Conservation (phyloP, 495 filamentous ascomycete species). For the Trichoderma orchidacearum region DNA sequence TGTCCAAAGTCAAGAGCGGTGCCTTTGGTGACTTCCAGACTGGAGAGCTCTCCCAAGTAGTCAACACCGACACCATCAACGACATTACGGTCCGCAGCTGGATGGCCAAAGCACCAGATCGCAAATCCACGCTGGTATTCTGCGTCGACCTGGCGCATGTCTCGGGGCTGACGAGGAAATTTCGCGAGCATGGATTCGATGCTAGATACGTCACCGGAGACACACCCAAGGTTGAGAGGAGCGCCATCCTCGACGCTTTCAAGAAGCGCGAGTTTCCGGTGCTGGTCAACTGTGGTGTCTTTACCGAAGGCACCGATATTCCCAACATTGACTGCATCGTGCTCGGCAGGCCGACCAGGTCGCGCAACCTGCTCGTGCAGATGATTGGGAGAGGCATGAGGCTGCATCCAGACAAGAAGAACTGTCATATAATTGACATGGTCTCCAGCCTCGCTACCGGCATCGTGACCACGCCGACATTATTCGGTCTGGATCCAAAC, state of each 20-base stretch:
- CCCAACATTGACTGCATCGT: conserved; percentile 94
- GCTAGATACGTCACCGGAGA: conserved; percentile 70
- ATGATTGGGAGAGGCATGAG: conserved; percentile 97
- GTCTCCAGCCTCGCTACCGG: conserved; percentile 69
- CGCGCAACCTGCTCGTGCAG: conserved; percentile 81
- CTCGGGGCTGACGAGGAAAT: conserved; percentile 51
- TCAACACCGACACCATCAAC: conserved; percentile 70
- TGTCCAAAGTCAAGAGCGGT: conserved; percentile 51
- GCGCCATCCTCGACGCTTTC: conserved; percentile 59
- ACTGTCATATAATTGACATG: conserved; percentile 97
- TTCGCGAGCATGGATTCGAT: conserved; percentile 66
- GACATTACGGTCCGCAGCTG: conserved; percentile 73
- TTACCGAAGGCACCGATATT: conserved; percentile 93
- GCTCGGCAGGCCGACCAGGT: conserved; percentile 77
- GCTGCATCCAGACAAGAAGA: conserved; percentile 60
- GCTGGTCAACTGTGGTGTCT: conserved; percentile 88
- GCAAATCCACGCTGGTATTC: conserved; percentile 84
- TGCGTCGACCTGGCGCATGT: conserved; percentile 85
- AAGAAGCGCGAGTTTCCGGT: conserved; percentile 66
- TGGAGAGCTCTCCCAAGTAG: conserved; percentile 54
- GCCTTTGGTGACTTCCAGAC: conserved; percentile 67
- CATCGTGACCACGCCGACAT: conserved; percentile 76
- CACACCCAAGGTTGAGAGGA: conserved; percentile 51
- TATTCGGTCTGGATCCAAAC: conserved; percentile 87
- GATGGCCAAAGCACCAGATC: conserved; percentile 53